Percentiles rank a stretch among this genome's conserved stretches.
phyloP scores from a whole-genome alignment of 768 basidiomycete genomes.

The Lentinula raphanica region DNA sequence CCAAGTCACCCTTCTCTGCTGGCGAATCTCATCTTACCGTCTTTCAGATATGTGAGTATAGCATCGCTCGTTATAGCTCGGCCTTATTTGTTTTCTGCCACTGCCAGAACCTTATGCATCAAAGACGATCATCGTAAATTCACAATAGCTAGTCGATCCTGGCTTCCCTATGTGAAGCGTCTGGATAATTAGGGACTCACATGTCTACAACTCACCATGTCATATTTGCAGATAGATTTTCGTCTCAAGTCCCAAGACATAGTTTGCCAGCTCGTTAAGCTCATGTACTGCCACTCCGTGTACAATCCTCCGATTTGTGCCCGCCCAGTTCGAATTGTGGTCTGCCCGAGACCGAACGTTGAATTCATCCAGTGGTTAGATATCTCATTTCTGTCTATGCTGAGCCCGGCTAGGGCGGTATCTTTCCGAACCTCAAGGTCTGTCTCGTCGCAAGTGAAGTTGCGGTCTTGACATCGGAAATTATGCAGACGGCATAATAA shows the following conservation, averaged over 20 bases:
- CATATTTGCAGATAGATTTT: not conserved
- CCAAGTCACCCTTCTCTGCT: not conserved
- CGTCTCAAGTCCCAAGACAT: too few relatives aligned
- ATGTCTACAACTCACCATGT: not conserved
- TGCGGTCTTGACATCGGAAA: not conserved
- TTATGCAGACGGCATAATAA: not conserved
- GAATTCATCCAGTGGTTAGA: not conserved
- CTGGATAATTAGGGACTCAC: constrained; percentile 17
- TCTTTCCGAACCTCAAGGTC: not conserved
- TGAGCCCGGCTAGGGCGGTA: not conserved
- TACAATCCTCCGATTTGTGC: not conserved
- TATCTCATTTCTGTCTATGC: not conserved
- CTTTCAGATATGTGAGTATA: constrained; percentile 36
- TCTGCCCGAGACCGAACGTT: too few relatives aligned
- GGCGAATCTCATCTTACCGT: not conserved
- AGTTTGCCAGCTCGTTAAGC: too few relatives aligned
- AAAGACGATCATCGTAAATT: constrained; percentile 56
- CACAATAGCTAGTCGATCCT: constrained; percentile 32
- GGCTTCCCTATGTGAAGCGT: constrained; percentile 45
- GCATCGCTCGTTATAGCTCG: constrained; percentile 12
- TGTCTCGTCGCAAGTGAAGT: not conserved
- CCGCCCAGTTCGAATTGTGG: too few relatives aligned
- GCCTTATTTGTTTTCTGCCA: constrained; percentile 10
- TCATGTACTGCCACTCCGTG: too few relatives aligned
- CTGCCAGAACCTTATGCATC: constrained; percentile 47